phyloP scores from a whole-genome alignment of 768 basidiomycete species.

The Hypsizygus marmoreus region DNA sequence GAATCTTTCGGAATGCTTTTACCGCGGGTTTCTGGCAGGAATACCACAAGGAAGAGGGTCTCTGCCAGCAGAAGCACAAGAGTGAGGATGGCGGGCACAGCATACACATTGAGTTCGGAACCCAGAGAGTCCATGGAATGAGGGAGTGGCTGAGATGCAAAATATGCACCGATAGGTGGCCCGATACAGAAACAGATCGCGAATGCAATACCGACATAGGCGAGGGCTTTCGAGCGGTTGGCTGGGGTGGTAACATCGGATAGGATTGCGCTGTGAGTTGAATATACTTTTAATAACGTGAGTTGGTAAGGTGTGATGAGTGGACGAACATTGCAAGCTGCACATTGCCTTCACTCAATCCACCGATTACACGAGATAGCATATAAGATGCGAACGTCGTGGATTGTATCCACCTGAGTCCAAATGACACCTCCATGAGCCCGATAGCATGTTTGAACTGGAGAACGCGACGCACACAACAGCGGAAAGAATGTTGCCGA shows the following conservation, averaged over 20 bases:
- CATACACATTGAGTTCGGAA: constrained; percentile 83
- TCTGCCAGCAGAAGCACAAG: constrained; percentile 76
- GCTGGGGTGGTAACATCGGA: constrained; percentile 85
- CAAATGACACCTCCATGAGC: constrained; percentile 6
- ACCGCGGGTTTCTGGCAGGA: constrained; percentile 86
- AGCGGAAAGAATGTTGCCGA: constrained; percentile 92
- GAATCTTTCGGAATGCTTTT: constrained; percentile 31
- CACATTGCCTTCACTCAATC: constrained; percentile 95
- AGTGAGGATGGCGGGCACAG: constrained; percentile 84
- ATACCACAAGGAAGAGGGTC: constrained; percentile 72
- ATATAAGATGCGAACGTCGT: constrained; percentile 90
- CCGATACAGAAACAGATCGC: constrained; percentile 93
- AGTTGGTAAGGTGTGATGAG: background rate
- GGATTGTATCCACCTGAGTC: constrained; percentile 79
- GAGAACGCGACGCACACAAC: constrained; percentile 56
- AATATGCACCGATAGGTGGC: constrained; percentile 94
- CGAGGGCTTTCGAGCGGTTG: constrained; percentile 82
- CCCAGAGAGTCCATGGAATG: constrained; percentile 55
- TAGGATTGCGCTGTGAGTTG: constrained; percentile 83
- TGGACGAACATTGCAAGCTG: constrained; percentile 85
- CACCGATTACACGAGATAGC: constrained; percentile 89
- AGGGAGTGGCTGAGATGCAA: constrained; percentile 84
- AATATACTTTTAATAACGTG: constrained; percentile 3
- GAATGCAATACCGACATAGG: constrained; percentile 95
- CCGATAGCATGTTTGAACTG: background rate